Evolutionary conservation across 768 basidiomycete genomes (phyloP).

Genomic region (Russula dissimulans): DNA sequence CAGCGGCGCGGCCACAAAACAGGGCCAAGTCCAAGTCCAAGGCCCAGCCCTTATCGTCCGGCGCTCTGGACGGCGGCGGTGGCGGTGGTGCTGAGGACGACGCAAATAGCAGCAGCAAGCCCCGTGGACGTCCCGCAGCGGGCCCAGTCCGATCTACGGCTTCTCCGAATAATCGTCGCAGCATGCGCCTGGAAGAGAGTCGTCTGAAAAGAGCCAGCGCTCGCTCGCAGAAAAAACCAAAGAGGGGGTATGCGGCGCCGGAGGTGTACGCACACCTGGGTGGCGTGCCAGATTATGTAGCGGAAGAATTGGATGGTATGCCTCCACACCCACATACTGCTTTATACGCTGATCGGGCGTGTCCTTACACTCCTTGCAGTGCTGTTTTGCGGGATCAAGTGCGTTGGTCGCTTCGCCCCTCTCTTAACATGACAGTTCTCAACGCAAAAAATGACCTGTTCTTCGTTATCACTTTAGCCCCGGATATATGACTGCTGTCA

Average conservation of each 20-base stretch:
- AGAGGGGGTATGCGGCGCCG: slow-evolving; percentile 40
- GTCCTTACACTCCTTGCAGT: slow-evolving; percentile 33
- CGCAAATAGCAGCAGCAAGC: no score
- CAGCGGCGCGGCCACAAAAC: not conserved
- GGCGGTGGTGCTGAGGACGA: no score
- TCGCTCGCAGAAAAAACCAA: slow-evolving; percentile 19
- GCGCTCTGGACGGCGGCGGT: no score
- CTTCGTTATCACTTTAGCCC: slow-evolving; percentile 35
- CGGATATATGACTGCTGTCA: slow-evolving; percentile 54
- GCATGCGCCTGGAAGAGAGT: no score
- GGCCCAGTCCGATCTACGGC: no score
- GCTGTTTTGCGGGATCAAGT: slow-evolving; percentile 85
- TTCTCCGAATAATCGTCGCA: no score
- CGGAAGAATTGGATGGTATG: slow-evolving; percentile 48
- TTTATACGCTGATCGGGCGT: not conserved
- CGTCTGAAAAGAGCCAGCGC: not conserved
- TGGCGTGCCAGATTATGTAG: slow-evolving; percentile 44
- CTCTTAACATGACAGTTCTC: no score
- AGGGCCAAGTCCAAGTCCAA: not conserved
- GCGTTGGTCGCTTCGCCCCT: slow-evolving; percentile 12
- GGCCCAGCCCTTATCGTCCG: not conserved
- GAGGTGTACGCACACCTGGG: slow-evolving; percentile 45
- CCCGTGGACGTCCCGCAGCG: no score
- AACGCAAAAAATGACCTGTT: no score
- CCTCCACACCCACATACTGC: not conserved